Evolutionary conservation across 1,139 yeast species (phyloP).

Genomic region (Dujonia santamariae): DNA sequence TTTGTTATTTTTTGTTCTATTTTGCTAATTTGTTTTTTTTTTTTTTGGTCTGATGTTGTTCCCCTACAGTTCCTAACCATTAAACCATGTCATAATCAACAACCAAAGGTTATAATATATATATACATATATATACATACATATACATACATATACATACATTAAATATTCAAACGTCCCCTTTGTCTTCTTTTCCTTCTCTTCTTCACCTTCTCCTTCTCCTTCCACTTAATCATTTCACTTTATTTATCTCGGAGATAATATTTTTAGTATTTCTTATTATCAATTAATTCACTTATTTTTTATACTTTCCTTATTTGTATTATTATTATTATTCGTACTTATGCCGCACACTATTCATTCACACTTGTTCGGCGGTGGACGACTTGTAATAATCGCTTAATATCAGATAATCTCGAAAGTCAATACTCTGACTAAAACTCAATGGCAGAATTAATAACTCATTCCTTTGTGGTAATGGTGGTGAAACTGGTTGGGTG

Average conservation of each 20-base stretch:
- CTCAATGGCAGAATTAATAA: not conserved
- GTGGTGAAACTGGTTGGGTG: conserved; percentile 6
- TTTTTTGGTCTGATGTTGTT: not conserved
- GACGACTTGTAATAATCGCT: no score
- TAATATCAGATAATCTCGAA: not conserved
- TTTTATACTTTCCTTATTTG: not conserved
- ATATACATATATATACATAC: no score
- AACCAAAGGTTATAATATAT: not conserved
- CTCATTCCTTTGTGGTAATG: conserved; percentile 1
- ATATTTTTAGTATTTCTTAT: not conserved
- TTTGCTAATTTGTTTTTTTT: not conserved
- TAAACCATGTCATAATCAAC: not conserved
- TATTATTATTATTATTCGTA: not conserved
- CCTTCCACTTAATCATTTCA: no score
- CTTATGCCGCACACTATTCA: not conserved
- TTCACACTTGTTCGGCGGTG: no score
- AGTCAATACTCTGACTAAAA: not conserved
- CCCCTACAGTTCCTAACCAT: not conserved
- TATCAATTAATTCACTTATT: not conserved
- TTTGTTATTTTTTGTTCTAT: not conserved
- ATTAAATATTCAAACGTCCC: no score
- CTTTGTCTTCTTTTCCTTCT: no score
- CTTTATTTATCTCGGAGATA: no score
- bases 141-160: no score
- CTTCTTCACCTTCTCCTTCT: no score